Evolutionary conservation across 805 yeast species (phyloP), one percentile per base, ranked within the genome.

Genomic region (Candida mattraensis): DNA sequence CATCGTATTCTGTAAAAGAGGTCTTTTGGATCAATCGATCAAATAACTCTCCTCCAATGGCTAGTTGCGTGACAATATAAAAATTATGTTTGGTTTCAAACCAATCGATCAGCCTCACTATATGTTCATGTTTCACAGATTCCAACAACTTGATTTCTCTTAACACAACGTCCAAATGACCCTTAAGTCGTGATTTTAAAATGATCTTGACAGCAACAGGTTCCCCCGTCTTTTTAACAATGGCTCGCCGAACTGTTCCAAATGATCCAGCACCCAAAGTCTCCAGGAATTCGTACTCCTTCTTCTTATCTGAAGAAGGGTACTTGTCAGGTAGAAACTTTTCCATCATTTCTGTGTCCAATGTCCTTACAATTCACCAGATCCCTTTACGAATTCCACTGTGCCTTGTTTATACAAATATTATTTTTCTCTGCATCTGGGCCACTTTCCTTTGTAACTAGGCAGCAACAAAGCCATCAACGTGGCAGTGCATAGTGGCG

Each of bases 261-360:
- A 87, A 93, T 1, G 95, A 78, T 5, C 99, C 98, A 0, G 97
- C 97, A 7, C 98, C 98, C 9, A 89, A 64, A 0, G 96, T 87
- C 41, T 76, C 77, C 9, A 89, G 91, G 58, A 88, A 86, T 7
- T 80, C 75, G 53, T 87, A 89, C 41, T 75, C 69, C 30, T 70
- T 60, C 61, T 87, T 87, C 52, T 85, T 75, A 26, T 70, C 46
- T 3, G 37, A 31, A 10, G 38, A 26, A 22, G 49, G 49, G 24
- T 35, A 43, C 22, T 31, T 41, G 12, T 41, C 37, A 5, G 33
- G 36, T 17, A 48, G 30, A 9, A 44, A 26, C 30, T 26, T 40
- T 18, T 45, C 49, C 48, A 46, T 48, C n/a, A n/a, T n/a, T n/a
- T n/a, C n/a, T n/a, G n/a, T n/a, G n/a, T n/a, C n/a, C n/a, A n/a